These are phyloP conservation scores for Cantharellus anzutake DNA, from an alignment of 768 basidiomycete species.

Conservation along the genomic window DNA sequence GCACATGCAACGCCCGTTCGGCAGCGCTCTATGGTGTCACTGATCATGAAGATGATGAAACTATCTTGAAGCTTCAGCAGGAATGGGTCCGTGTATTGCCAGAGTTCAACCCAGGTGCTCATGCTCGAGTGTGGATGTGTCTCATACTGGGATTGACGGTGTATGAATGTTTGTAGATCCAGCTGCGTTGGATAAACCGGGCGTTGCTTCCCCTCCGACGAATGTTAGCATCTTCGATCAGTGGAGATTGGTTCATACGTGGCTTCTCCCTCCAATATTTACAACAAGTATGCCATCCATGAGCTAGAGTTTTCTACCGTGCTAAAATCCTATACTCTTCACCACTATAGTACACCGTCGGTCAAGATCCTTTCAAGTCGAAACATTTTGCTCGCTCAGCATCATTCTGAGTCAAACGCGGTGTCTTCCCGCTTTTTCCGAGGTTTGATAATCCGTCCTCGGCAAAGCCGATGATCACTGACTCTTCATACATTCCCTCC, in stretches of 20 bases:
- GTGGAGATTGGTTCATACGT: constrained; percentile 45
- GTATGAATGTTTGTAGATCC: constrained; percentile 56
- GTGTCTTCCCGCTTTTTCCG: neutral
- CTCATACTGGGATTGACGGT: constrained; percentile 44
- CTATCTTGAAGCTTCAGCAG: no score
- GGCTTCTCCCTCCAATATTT: constrained; percentile 54
- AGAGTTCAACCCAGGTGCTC: no score
- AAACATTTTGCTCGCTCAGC: neutral
- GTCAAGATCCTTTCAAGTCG: neutral
- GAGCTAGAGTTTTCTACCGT: no score
- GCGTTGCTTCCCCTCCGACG: constrained; percentile 25
- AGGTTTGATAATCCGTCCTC: no score
- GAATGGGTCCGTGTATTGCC: no score
- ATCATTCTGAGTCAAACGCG: neutral
- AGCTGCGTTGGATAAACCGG: no score
- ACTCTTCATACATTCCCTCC: no score
- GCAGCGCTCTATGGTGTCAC: constrained; percentile 48
- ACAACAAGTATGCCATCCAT: constrained; percentile 13
- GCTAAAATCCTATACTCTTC: no score
- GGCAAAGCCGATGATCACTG: no score
- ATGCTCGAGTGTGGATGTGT: no score
- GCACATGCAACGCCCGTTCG: constrained; percentile 42
- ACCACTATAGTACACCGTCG: neutral
- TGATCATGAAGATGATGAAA: no score
- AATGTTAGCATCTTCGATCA: constrained; percentile 55